Evolutionary conservation across 179 eudicot genomes (phyloP).

Genomic region (Gypsophila paniculata): DNA sequence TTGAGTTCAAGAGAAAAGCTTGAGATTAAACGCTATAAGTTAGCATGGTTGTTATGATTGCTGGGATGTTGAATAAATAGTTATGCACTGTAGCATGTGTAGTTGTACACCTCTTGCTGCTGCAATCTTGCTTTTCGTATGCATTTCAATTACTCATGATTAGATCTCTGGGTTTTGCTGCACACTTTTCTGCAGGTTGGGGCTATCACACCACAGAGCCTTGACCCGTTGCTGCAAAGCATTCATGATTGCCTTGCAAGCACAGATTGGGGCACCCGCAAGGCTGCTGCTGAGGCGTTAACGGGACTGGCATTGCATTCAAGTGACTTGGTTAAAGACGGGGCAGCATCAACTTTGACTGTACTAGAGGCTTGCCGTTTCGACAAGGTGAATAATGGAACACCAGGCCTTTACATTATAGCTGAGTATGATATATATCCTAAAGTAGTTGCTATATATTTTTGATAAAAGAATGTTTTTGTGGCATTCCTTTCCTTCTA

Average conservation of each 20-base stretch:
- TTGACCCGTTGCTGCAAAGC: constrained; percentile 73
- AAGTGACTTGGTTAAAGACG: constrained; percentile 55
- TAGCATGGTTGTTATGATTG: no score
- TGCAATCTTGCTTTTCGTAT: background rate
- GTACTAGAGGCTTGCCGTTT: constrained; percentile 79
- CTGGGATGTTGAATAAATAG: no score
- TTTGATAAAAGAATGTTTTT: background rate
- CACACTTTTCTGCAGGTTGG: constrained; percentile 54
- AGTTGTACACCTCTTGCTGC: background rate
- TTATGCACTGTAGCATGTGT: no score
- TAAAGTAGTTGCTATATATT: background rate
- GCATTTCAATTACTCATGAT: background rate
- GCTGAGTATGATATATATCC: background rate
- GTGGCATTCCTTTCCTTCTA: background rate
- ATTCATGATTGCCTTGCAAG: constrained; percentile 76
- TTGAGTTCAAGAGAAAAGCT: no score
- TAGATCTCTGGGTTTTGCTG: constrained; percentile 3
- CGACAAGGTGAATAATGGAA: constrained; percentile 60
- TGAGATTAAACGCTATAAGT: no score
- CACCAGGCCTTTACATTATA: background rate
- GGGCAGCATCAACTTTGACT: constrained; percentile 57
- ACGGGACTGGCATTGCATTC: constrained; percentile 68
- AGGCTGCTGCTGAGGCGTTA: constrained; percentile 93
- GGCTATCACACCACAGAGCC: constrained; percentile 71
- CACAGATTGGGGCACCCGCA: constrained; percentile 94